Evolutionary conservation across 257 asterid species (phyloP).

Genomic region (Eustoma russellianum): DNA sequence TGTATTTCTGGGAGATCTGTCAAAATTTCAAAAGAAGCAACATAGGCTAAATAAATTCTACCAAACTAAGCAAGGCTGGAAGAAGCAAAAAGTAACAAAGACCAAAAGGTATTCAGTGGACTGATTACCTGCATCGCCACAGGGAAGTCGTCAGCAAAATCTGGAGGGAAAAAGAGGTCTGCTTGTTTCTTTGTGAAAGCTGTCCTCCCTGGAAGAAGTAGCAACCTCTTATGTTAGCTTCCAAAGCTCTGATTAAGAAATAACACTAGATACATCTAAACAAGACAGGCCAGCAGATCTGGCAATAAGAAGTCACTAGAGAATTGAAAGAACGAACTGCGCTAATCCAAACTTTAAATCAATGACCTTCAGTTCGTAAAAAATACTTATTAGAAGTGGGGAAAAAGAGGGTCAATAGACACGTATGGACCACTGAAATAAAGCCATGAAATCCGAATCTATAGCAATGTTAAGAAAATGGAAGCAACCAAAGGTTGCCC

Average conservation of each 20-base stretch:
- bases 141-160: constrained; percentile 94
- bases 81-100: not conserved
- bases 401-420: too few species aligned
- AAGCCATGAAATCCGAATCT: too few species aligned
- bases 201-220: constrained; percentile 62
- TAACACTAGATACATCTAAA: too few species aligned
- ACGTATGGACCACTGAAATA: too few species aligned
- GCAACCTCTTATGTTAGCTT: not conserved
- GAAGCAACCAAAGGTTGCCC: too few species aligned
- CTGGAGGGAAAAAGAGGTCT: constrained; percentile 97
- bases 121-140: constrained; percentile 94
- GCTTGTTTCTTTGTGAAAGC: constrained; percentile 94
- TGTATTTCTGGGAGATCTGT: constrained; percentile 90
- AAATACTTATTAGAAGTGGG: too few species aligned
- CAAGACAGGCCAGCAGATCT: too few species aligned
- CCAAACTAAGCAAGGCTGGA: constrained; percentile 8
- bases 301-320: too few species aligned
- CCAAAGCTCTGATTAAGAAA: not conserved
- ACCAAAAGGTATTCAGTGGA: constrained; percentile 1
- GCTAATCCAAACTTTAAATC: too few species aligned
- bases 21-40: constrained; percentile 16
- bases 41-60: not conserved
- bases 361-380: too few species aligned
- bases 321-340: too few species aligned
- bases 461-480: too few species aligned